phyloP scores from a whole-genome alignment of 176 grass and related monocot species.

The Aegilops sharonensis region DNA sequence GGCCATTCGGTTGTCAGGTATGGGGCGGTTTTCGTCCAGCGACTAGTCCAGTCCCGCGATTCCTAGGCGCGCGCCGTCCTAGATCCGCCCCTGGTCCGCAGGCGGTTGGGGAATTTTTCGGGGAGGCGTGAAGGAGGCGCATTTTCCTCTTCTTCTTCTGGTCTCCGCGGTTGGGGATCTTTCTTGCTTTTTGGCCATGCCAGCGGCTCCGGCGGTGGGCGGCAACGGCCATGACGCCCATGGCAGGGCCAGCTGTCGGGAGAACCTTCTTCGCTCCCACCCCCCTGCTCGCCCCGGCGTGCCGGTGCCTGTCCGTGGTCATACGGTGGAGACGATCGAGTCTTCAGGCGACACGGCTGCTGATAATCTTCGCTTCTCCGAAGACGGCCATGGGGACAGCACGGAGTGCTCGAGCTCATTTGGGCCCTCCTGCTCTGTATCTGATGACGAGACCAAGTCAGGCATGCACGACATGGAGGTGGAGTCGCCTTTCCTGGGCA shows the following conservation, averaged over 20 bases:
- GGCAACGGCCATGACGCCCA: neutral
- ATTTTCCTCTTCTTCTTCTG: neutral
- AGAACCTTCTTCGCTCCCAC: neutral
- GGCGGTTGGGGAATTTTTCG: neutral
- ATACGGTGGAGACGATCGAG: neutral
- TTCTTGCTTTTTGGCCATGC: constrained; percentile 9
- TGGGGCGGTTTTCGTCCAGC: neutral
- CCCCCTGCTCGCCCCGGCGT: neutral
- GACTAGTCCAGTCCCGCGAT: neutral
- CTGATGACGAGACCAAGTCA: constrained; percentile 40
- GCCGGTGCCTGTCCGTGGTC: neutral
- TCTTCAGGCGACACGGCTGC: neutral
- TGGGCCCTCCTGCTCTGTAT: constrained; percentile 47
- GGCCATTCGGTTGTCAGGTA: neutral
- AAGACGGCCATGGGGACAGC: constrained; percentile 36
- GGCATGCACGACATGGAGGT: constrained; percentile 43
- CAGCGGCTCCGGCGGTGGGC: neutral
- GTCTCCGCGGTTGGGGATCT: neutral
- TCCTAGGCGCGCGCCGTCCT: neutral
- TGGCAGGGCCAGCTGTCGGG: neutral
- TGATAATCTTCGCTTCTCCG: neutral
- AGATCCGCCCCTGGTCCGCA: neutral
- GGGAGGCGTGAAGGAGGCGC: neutral
- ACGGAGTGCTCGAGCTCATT: constrained; percentile 90
- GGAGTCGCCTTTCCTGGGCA: constrained; percentile 49